Percentiles rank a stretch among this genome's conserved stretches.
Conservation (phyloP, 2,329 filamentous ascomycete species). For the Exophiala bonariae region DNA sequence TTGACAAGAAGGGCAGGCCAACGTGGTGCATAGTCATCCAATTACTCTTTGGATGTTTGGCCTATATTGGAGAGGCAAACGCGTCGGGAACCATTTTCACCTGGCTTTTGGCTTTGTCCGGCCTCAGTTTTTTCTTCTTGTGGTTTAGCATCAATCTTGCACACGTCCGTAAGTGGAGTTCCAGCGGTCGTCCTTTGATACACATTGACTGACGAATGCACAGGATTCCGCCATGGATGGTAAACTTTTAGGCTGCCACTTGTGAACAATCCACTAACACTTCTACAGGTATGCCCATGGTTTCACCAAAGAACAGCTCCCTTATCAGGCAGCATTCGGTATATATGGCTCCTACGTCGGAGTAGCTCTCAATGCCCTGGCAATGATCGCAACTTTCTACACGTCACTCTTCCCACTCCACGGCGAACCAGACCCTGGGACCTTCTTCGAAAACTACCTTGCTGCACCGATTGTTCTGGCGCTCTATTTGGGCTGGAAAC, state of each 20-base stretch:
- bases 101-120: conserved; percentile 79
- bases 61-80: conserved; percentile 69
- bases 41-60: conserved; percentile 68
- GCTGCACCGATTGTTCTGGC: conserved; percentile 45
- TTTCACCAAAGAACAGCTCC: conserved; percentile 70
- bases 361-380: conserved; percentile 70
- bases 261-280: neutral
- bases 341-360: conserved; percentile 79
- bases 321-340: conserved; percentile 78
- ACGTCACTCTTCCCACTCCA: conserved; percentile 76
- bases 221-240: conserved; percentile 46
- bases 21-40: conserved; percentile 70
- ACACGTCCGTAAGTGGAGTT: conserved; percentile 70
- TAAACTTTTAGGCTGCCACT: neutral
- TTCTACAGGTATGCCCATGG: conserved; percentile 74
- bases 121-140: conserved; percentile 71
- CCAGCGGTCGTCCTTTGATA: neutral
- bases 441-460: conserved; percentile 50
- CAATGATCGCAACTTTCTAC: conserved; percentile 86
- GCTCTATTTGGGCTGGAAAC: conserved; percentile 44
- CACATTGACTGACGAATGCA: conserved; percentile 55
- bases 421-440: conserved; percentile 34
- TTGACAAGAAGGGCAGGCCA: conserved; percentile 79
- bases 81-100: conserved; percentile 54
- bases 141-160: conserved; percentile 52